Evolutionary conservation across 345 rosid genomes (phyloP), one percentile per base, ranked within the genome.

Genomic region (Hibiscus mutabilis): DNA sequence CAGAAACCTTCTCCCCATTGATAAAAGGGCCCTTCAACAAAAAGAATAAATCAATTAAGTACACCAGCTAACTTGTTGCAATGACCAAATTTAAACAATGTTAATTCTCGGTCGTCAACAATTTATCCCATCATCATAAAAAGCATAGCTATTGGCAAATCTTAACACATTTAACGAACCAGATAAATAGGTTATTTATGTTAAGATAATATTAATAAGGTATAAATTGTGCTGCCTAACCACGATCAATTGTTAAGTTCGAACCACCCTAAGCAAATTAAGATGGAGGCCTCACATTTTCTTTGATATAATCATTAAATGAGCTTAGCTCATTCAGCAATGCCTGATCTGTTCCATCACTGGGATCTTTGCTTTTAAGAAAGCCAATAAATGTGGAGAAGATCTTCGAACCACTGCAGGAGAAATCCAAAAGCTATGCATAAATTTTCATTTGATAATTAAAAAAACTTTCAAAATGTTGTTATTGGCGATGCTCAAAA

Each of bases 381-480:
- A 90, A 91, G 74, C 92, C 97, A 44, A 94, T 84, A 81, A 91
- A 94, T 21, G 92, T 82, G 71, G 98, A 91, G 86, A 91, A 90
- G 35, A 91, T 86, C 76, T 91, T 94, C 3, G 87, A 94, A 57
- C 98, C 96, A n/a, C 96, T 94, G 37, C 79, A 80, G 21, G 10
- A 72, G 56, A 74, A 56, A 77, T 52, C 44, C 74, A 2, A 59
- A 66, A 74, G 40, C 11, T 71, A 10, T 53, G 33, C 61, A 59
- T 58, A 51, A 66, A 53, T 60, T 75, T 65, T 73, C 40, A 72
- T 65, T 18, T 18, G 18, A 58, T 22, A 56, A 19, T 18, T 46
- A 29, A 16, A 71, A 64, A 52, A 65, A 56, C 10, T 2, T 59
- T 37, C 2, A 13, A 14, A 60, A 57, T 40, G 25, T 11, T 19